Percentiles rank a stretch among this genome's conserved stretches.
Evolutionary conservation across 768 basidiomycete genomes (phyloP).

Genomic region (Lenzites betulinus): DNA sequence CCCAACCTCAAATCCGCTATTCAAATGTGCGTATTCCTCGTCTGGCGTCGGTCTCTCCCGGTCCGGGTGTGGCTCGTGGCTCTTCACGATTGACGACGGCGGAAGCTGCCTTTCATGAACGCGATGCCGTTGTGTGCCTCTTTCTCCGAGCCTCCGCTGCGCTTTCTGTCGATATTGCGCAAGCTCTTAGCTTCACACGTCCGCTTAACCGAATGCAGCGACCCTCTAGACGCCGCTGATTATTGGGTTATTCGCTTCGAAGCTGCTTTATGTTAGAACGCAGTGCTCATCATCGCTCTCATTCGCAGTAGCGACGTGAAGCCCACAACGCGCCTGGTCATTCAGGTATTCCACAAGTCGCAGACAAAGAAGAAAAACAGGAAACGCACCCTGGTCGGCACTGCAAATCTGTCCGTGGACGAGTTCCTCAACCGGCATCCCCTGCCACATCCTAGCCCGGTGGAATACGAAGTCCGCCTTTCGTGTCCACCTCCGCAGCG

Average conservation of each 20-base stretch:
- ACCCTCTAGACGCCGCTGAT: too few species aligned
- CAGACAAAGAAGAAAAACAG: conserved; percentile 65
- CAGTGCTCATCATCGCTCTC: background rate
- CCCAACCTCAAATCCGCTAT: conserved; percentile 60
- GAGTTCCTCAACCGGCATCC: conserved; percentile 56
- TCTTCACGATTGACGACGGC: background rate
- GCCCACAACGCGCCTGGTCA: conserved; percentile 45
- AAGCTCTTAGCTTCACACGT: too few species aligned
- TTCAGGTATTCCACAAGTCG: conserved; percentile 59
- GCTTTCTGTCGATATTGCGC: too few species aligned
- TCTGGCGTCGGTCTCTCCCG: background rate
- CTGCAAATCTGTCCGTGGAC: conserved; percentile 48
- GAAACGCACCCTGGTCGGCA: conserved; percentile 57
- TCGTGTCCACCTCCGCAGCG: conserved; percentile 29
- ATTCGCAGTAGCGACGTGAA: conserved; percentile 42
- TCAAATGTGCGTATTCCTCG: conserved; percentile 47
- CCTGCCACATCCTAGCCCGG: conserved; percentile 10
- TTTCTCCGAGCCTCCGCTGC: too few species aligned
- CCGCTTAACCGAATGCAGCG: too few species aligned
- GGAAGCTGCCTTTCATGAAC: too few species aligned
- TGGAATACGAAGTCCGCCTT: conserved; percentile 25
- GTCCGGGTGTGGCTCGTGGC: background rate
- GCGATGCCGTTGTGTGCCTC: too few species aligned
- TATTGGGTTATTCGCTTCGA: background rate
- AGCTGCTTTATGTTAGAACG: background rate